Base-by-base conservation (phyloP, 2,329 filamentous ascomycete species). In the Scedosporium boydii region DNA sequence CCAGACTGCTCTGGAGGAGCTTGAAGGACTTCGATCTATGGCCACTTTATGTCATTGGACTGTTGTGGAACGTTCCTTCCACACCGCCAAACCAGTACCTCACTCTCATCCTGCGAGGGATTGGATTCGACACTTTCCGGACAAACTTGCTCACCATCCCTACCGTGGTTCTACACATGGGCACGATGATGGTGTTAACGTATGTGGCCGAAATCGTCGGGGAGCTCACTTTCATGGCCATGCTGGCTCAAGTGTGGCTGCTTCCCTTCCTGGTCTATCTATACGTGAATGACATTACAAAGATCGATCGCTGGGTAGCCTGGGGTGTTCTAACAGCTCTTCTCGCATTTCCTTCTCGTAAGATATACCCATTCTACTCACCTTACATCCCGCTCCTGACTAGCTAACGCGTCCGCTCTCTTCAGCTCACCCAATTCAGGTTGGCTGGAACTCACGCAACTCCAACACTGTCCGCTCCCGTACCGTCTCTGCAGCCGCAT, bases 381-480 rank as follows among this genome's bases (percentile, higher is more conserved):
- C 29, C 29, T 34, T 34, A 9, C 29, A 34, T 34, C 29, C 29
- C 6, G 7, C 7, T 34, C 29, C 29, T 9, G 7, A 9, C 29
- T 34, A 34, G 29, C 29, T 34, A 34, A 34, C 29, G 7, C 29
- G 7, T 9, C 29, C 27, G 27, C 27, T 23, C 27, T 34, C 6
- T 26, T 26, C n/a, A 55, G 70, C 76, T 2, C 78, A 82, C 63
- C 75, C 79, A 0, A 78, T 82, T 38, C 77, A 80, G 65, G 78
- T 80, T 3, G 76, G 69, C 26, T 81, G 78, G 76, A 77, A 76
- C 66, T 78, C 76, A 1, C 75, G 82, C 58, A 89, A 88, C 68
- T 81, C 84, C 2, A 85, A 86, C 65, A 78, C 80, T 1, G 84
- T 89, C 10, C 77, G 85, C 9, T 83, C 82, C 5, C 76, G 86